Evolutionary conservation across 306 rosid species (phyloP).

Genomic region (Prunus armeniaca): DNA sequence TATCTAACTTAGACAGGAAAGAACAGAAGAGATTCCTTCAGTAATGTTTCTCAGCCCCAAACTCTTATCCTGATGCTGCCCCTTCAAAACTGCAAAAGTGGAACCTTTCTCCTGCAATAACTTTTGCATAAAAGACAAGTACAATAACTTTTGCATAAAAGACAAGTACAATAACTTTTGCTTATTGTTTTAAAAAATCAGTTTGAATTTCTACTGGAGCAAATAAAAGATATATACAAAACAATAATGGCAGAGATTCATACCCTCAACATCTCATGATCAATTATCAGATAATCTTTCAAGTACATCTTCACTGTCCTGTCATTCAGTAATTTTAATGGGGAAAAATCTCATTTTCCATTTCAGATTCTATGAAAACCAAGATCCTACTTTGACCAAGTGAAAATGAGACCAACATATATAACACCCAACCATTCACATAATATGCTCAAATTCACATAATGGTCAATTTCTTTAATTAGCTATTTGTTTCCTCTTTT

Average conservation of each 20-base stretch:
- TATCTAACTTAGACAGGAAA: conserved; percentile 31
- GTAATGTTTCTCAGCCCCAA: conserved; percentile 35
- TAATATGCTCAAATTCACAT: background rate
- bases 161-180: background rate
- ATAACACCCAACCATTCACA: background rate
- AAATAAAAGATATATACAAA: background rate
- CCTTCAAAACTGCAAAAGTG: conserved; percentile 36
- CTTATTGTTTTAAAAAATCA: background rate
- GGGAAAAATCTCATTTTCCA: background rate
- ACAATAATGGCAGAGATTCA: conserved; percentile 3
- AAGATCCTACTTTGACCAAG: background rate
- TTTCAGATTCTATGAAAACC: background rate
- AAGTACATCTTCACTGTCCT: conserved; percentile 12
- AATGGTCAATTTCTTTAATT: background rate
- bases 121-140: background rate
- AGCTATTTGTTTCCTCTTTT: background rate
- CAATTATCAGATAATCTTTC: conserved; percentile 7
- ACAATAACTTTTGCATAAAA: background rate
- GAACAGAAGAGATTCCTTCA: conserved; percentile 35
- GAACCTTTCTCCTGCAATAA: conserved; percentile 21
- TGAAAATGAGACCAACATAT: background rate
- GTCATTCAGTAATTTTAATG: background rate
- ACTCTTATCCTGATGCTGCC: conserved; percentile 38
- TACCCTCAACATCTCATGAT: conserved; percentile 13
- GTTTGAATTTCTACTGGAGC: background rate